Percentiles rank a stretch among this genome's conserved stretches.
Conservation (phyloP, 2,329 filamentous ascomycete genomes). For the Aureobasidium melanogenum region DNA sequence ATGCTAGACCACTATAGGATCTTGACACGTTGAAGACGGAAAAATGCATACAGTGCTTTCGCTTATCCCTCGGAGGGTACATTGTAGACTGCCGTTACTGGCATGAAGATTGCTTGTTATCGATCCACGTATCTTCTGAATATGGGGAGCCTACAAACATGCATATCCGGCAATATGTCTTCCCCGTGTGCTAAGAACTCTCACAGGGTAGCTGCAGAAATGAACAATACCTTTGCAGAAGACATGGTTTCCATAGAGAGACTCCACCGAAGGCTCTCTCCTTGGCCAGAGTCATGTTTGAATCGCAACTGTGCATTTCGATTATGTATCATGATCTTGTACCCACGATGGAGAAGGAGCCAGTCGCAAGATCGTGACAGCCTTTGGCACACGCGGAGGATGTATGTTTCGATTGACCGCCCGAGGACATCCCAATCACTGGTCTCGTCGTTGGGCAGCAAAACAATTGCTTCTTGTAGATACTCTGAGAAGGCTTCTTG, state of each 20-base stretch:
- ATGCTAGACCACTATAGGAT: too few species aligned
- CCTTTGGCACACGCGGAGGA: too few species aligned
- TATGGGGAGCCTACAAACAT: neutral
- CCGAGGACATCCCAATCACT: neutral
- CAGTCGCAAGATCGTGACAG: too few species aligned
- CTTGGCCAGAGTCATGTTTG: too few species aligned
- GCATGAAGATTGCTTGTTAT: neutral
- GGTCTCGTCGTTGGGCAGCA: conserved; percentile 8
- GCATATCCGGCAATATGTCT: neutral
- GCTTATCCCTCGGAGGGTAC: neutral
- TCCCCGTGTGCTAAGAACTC: neutral
- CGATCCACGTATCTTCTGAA: neutral
- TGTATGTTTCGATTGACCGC: neutral
- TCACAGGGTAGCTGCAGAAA: too few species aligned
- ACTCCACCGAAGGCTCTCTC: too few species aligned
- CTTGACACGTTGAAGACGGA: neutral
- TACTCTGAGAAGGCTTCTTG: neutral
- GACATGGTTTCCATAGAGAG: too few species aligned
- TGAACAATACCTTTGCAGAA: too few species aligned
- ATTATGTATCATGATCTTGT: too few species aligned
- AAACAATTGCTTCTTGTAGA: conserved; percentile 4
- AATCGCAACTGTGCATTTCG: too few species aligned
- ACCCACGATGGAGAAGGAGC: too few species aligned
- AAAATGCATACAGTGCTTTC: neutral
- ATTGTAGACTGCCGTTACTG: neutral